Evolutionary conservation across 2,329 filamentous ascomycete species (phyloP).

Genomic region (Claviceps quebecensis): DNA sequence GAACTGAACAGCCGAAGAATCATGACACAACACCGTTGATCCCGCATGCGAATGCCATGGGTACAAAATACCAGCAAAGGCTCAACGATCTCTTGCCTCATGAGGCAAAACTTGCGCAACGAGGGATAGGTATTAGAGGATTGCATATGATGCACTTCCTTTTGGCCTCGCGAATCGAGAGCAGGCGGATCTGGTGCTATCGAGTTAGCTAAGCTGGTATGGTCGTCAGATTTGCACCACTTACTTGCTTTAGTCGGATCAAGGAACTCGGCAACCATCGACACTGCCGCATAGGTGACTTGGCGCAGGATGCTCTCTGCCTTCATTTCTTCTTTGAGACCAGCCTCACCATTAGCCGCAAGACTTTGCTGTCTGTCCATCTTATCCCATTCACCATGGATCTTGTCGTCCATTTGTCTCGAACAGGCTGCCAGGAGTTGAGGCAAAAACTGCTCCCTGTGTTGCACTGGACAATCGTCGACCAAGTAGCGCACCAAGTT

Average conservation of each 20-base stretch:
- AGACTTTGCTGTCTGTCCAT: slow-evolving; percentile 50
- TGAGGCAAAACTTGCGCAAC: slow-evolving; percentile 72
- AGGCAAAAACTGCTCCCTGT: slow-evolving; percentile 68
- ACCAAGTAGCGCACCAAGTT: slow-evolving; percentile 81
- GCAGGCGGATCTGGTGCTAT: slow-evolving; percentile 1
- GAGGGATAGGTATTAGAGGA: slow-evolving; percentile 32
- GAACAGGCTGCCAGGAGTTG: slow-evolving; percentile 73
- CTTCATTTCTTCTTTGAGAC: slow-evolving; percentile 90
- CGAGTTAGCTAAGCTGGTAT: slow-evolving; percentile 1
- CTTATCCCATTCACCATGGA: slow-evolving; percentile 73
- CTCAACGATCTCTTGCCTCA: slow-evolving; percentile 64
- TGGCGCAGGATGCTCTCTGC: slow-evolving; percentile 89
- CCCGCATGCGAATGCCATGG: slow-evolving; percentile 77
- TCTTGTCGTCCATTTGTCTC: slow-evolving; percentile 73
- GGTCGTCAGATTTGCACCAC: slow-evolving; percentile 11
- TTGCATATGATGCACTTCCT: neutral
- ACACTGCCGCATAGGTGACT: slow-evolving; percentile 80
- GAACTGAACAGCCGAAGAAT: slow-evolving; percentile 77
- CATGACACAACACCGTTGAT: slow-evolving; percentile 75
- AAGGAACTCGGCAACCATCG: slow-evolving; percentile 80
- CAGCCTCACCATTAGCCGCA: slow-evolving; percentile 57
- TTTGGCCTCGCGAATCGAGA: neutral
- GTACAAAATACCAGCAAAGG: slow-evolving; percentile 85
- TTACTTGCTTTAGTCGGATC: slow-evolving; percentile 57
- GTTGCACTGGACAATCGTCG: slow-evolving; percentile 74